Conservation (phyloP, 257 asterid species). For the Rhazya stricta region DNA sequence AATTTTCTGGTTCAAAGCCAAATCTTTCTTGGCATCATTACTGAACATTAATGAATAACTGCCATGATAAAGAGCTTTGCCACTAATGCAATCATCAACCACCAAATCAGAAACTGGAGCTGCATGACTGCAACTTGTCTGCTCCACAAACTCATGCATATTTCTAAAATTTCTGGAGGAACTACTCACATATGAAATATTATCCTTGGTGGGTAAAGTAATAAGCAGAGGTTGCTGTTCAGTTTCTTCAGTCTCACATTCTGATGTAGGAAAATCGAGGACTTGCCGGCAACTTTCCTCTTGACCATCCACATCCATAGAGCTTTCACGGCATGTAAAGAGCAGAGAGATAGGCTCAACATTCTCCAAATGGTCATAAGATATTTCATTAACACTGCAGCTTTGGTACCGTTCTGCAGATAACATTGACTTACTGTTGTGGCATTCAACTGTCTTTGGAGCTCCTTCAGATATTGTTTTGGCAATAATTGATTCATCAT, state of each 20-base stretch:
- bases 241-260: slow-evolving; percentile 21
- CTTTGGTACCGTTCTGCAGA: slow-evolving; percentile 23
- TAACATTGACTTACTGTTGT: slow-evolving; percentile 13
- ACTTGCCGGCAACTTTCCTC: slow-evolving; percentile 23
- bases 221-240: slow-evolving; percentile 13
- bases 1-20: slow-evolving; percentile 26
- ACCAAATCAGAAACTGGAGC: slow-evolving; percentile 27
- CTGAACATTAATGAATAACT: slow-evolving; percentile 19
- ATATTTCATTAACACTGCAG: slow-evolving; percentile 36
- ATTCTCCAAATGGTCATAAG: slow-evolving; percentile 39
- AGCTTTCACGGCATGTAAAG: slow-evolving; percentile 22
- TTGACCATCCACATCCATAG: slow-evolving; percentile 23
- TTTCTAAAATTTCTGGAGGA: slow-evolving; percentile 25
- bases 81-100: slow-evolving; percentile 12
- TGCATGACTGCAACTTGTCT: slow-evolving; percentile 19
- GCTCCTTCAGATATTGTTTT: slow-evolving; percentile 10
- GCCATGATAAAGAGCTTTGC: slow-evolving; percentile 25
- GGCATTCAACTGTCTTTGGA: slow-evolving; percentile 8
- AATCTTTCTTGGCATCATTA: slow-evolving; percentile 23
- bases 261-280: slow-evolving; percentile 30
- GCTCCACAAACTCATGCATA: slow-evolving; percentile 27
- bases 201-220: slow-evolving; percentile 24
- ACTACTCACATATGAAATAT: slow-evolving; percentile 22
- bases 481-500: background rate
- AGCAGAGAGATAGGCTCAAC: slow-evolving; percentile 25